Base-by-base conservation (phyloP, 225 moss, liverwort and hornwort species). In the Polytrichum commune region DNA sequence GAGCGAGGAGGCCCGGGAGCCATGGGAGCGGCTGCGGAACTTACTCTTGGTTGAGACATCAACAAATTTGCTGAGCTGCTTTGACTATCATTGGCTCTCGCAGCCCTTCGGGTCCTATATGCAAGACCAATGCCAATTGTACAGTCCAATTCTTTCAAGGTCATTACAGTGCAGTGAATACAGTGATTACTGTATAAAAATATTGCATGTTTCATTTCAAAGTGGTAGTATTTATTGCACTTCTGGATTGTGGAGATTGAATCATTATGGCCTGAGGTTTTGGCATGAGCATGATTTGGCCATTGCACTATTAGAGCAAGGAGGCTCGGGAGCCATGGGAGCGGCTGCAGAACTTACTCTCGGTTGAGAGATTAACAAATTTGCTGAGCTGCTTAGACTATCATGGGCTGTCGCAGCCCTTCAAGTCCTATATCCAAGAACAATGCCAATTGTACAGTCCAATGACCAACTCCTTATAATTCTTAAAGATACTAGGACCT, bases 211-310 rank as follows among this genome's bases (percentile, higher is more conserved):
- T 33, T 33, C 8, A 7, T 1, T 8, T 8, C 1, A 8, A 96
- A 58, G 96, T 96, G 62, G 84, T 89, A 7, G 93, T 93, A 1
- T 86, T 92, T 38, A 1, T 93, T 77, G 87, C 81, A 2, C 78
- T 96, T 33, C 90, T 96, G 96, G 96, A 96, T 96, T 16, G 4
- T 61, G 57, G 96, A 96, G 73, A 77, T 93, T 68, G 81, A 85
- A 86, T 20, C 5, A 60, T 93, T 22, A 35, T 92, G n/a, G 26
- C 26, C 26, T 26, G 26, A 80, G 96, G 69, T 92, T 93, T 76
- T 96, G 92, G 96, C 83, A 89, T 28, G 93, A 96, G 69, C 92
- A 89, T 65, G 92, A 96, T 26, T 86, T 93, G 69, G 96, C 93
- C 9, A 78, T 93, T 72, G 93, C 93, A 16, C 83, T 96, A 29